These are phyloP conservation scores for Coprinopsis strossmayeri DNA, from an alignment of 768 basidiomycete species.

Conservation along the genomic window DNA sequence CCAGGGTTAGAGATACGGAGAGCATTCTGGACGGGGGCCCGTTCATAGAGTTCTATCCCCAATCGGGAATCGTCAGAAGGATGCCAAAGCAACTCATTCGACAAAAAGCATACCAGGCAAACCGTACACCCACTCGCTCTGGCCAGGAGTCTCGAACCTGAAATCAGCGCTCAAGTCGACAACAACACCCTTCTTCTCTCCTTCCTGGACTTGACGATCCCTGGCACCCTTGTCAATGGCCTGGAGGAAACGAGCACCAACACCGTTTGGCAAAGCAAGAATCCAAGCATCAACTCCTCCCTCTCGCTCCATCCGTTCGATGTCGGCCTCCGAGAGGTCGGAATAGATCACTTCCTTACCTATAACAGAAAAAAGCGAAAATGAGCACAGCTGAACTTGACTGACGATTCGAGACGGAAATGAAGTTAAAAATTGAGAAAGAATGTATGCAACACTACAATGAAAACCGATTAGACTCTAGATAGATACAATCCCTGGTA, in stretches of 20 bases:
- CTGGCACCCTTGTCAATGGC: conserved; percentile 76
- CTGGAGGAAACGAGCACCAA: conserved; percentile 94
- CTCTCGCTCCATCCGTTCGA: conserved; percentile 82
- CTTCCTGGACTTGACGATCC: conserved; percentile 39
- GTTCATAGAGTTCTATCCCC: conserved; percentile 77
- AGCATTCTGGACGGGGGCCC: conserved; percentile 56
- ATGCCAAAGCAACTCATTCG: conserved; percentile 19
- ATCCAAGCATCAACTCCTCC: conserved; percentile 97
- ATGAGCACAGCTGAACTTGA: not conserved
- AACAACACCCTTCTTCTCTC: conserved; percentile 62
- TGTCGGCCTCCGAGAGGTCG: conserved; percentile 72
- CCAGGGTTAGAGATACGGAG: conserved; percentile 96
- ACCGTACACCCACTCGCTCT: conserved; percentile 85
- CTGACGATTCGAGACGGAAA: not conserved
- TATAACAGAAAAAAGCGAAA: conserved; percentile 1
- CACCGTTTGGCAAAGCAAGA: conserved; percentile 97
- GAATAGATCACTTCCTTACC: conserved; percentile 52
- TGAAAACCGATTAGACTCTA: too few relatives aligned
- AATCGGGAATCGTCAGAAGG: not conserved
- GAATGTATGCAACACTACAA: too few relatives aligned
- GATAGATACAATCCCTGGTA: too few relatives aligned
- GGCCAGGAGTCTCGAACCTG: conserved; percentile 65
- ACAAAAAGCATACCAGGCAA: conserved; percentile 79
- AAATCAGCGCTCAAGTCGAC: conserved; percentile 95
- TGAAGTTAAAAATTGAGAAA: not conserved